Conservation (phyloP, 2,329 filamentous ascomycete species). For the Nigrospora oryzae region DNA sequence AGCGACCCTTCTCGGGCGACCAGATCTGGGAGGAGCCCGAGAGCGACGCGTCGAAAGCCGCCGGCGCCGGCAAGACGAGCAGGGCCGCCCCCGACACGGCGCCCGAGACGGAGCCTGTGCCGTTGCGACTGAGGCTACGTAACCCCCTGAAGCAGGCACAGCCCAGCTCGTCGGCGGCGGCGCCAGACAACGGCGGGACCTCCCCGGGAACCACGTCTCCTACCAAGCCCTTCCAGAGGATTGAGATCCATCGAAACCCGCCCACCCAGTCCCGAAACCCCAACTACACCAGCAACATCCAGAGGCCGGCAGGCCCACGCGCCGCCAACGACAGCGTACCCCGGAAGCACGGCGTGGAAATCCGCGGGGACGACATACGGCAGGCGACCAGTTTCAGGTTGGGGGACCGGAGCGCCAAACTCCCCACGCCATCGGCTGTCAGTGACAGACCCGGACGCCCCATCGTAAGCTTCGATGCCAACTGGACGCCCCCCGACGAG, state of each 20-base stretch:
- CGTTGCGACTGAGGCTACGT: conserved; percentile 50
- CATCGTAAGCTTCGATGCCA: conserved; percentile 91
- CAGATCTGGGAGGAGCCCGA: conserved; percentile 88
- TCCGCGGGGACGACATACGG: conserved; percentile 79
- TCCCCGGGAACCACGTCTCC: conserved; percentile 25
- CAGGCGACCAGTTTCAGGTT: conserved; percentile 84
- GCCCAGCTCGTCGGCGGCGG: conserved; percentile 33
- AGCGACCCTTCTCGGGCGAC: conserved; percentile 62
- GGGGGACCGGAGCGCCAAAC: conserved; percentile 75
- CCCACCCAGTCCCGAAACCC: conserved; percentile 77
- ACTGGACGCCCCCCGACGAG: conserved; percentile 68
- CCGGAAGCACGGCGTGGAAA: conserved; percentile 72
- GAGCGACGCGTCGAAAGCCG: conserved; percentile 20
- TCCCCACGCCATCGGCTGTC: conserved; percentile 84
- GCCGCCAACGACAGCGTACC: conserved; percentile 32
- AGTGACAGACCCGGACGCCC: conserved; percentile 85
- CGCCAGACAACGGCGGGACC: not conserved
- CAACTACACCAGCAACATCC: conserved; percentile 63
- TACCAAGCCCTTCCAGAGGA: conserved; percentile 35
- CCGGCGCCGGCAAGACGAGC: not conserved
- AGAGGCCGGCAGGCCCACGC: conserved; percentile 22
- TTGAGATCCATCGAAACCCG: conserved; percentile 78
- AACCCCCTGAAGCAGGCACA: conserved; percentile 59
- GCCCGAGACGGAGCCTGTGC: conserved; percentile 23
- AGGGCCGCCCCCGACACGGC: conserved; percentile 3